These are phyloP conservation scores for Uncinocarpus reesii DNA, from an alignment of 2,329 filamentous ascomycete species.

Conservation along the genomic window DNA sequence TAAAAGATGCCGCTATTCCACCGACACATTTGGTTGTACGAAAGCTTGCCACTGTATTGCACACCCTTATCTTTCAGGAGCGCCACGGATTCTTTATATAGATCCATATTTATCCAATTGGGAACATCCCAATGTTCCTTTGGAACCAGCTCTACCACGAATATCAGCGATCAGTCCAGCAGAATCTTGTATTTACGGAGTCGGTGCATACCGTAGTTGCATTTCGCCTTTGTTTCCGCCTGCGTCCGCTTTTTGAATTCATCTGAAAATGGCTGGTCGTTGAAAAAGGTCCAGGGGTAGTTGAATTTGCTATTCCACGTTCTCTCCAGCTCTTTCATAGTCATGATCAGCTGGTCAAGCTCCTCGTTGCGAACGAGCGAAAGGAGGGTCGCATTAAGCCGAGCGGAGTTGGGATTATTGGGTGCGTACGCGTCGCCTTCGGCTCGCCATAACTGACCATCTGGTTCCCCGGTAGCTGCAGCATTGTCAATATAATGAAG, in stretches of 20 bases:
- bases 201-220: slow-evolving; percentile 58
- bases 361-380: slow-evolving; percentile 89
- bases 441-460: slow-evolving; percentile 62
- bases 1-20: slow-evolving; percentile 99
- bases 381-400: slow-evolving; percentile 87
- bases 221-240: slow-evolving; percentile 77
- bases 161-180: slow-evolving; percentile 21
- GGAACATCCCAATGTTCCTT: slow-evolving; percentile 89
- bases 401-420: slow-evolving; percentile 62
- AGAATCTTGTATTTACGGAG: neutral
- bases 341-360: slow-evolving; percentile 68
- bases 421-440: slow-evolving; percentile 67
- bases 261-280: slow-evolving; percentile 83
- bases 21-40: slow-evolving; percentile 97
- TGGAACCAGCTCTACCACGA: slow-evolving; percentile 64
- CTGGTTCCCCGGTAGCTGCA: slow-evolving; percentile 71
- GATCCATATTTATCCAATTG: slow-evolving; percentile 79
- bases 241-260: slow-evolving; percentile 81
- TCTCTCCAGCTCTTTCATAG: slow-evolving; percentile 82
- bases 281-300: slow-evolving; percentile 99
- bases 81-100: slow-evolving; percentile 75
- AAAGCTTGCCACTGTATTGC: slow-evolving; percentile 78
- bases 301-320: slow-evolving; percentile 99
- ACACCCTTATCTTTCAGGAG: slow-evolving; percentile 74
- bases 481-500: slow-evolving; percentile 16